Base-by-base conservation (phyloP, 2,329 filamentous ascomycete genomes). In the Ceratocystis variospora region DNA sequence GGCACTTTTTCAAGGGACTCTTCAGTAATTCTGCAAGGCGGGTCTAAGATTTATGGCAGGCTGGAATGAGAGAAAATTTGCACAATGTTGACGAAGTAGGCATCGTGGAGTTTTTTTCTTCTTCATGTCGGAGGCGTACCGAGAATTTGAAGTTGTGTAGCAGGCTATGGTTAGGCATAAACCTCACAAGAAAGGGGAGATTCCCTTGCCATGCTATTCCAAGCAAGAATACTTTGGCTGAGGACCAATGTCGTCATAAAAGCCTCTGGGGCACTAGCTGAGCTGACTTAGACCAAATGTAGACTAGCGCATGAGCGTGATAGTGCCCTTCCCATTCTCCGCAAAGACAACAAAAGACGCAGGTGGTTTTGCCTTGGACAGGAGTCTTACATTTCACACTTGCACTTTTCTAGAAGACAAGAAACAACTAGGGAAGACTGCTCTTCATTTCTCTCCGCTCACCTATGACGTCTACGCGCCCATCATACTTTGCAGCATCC, bases 231-330 rank as follows among this genome's bases (percentile, higher is more conserved):
- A 7, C 31, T 22, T 15, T 41, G 12, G 55, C 48, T 19, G 22
- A 17, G 31, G 53, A 12, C n/a, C 55, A 61, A 53, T 65, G 63
- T 65, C 53, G 63, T 65, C 63, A 65, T 65, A 48, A 55, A 57
- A 22, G 28, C 53, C 28, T 57, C 22, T 17, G 28, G 53, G 15
- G 53, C 53, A 17, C 53, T 57, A 57, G 53, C 53, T 57, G 53
- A 7, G 22, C 53, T 17, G 28, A 31, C 22, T 45, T 65, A 31
- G 63, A 46, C 53, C 28, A 19, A 46, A 53, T 48, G 6, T 37
- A 33, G 53, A 45, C 33, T 65, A 57, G 53, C 53, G 53, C 6
- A 33, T 7, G 6, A 57, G 22, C 17, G 31, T 41, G 37, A 12
- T 41, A 41, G 37, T 41, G 48, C 62, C 48, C 37, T 41, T 41